Percentiles rank a stretch among this genome's conserved stretches.
These are phyloP conservation scores for Fusarium xyrophilum DNA, from an alignment of 2,329 filamentous ascomycete genomes.

Conservation along the genomic window DNA sequence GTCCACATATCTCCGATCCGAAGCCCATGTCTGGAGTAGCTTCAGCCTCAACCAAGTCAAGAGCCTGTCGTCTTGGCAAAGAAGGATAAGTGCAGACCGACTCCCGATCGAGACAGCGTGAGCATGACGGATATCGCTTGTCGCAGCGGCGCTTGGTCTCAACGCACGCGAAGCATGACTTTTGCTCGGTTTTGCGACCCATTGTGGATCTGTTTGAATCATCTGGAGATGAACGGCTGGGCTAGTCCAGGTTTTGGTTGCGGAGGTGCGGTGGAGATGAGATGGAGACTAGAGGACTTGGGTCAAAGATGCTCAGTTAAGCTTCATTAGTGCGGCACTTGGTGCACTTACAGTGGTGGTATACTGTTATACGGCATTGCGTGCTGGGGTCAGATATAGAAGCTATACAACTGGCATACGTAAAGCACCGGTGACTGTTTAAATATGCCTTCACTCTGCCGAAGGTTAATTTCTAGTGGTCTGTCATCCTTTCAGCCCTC, in stretches of 20 bases:
- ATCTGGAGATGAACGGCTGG: not conserved
- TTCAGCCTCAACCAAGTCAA: fast-evolving
- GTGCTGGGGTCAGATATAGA: not conserved
- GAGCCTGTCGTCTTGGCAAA: not conserved
- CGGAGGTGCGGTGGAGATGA: not conserved
- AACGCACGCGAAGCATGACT: not conserved
- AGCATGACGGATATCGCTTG: not conserved
- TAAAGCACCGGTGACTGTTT: fast-evolving
- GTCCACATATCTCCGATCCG: not conserved
- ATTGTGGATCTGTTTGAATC: not conserved
- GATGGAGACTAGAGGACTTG: not conserved
- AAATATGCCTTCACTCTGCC: not conserved
- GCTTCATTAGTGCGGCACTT: not conserved
- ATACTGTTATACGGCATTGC: not conserved
- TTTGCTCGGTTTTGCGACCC: not conserved
- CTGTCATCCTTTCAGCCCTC: not conserved
- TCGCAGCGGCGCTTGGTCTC: not conserved
- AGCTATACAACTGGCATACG: fast-evolving
- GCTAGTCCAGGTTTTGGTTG: not conserved
- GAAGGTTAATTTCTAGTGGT: fast-evolving
- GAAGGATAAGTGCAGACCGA: not conserved
- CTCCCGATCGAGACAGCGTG: not conserved
- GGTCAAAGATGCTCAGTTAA: not conserved
- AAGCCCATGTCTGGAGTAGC: not conserved
- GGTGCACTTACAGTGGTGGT: fast-evolving